phyloP scores from a whole-genome alignment of 108 stramenopile species.

The Discostella pseudostelligera region DNA sequence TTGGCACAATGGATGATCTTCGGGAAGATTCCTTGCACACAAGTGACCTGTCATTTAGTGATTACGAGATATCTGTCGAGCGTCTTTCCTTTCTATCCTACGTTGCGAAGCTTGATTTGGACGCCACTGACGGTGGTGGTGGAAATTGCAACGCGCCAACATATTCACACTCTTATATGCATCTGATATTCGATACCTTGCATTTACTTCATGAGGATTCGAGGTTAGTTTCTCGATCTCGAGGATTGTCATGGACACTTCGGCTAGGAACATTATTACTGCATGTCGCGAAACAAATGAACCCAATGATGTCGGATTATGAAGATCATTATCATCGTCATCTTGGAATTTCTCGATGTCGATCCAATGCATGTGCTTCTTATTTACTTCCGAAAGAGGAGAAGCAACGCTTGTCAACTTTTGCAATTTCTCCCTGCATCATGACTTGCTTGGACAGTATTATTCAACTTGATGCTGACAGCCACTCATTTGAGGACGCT shows the following conservation, averaged over 20 bases:
- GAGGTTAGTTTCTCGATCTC: conserved; percentile 49
- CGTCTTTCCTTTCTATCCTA: conserved; percentile 20
- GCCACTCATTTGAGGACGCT: conserved; percentile 16
- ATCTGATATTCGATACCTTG: conserved; percentile 62
- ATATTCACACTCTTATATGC: conserved; percentile 15
- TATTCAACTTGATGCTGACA: conserved; percentile 14
- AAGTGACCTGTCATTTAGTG: neutral
- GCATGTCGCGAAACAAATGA: conserved; percentile 25
- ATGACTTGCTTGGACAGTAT: conserved; percentile 45
- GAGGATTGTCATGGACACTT: conserved; percentile 25
- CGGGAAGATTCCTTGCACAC: neutral
- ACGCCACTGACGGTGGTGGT: neutral
- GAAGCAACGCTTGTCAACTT: conserved; percentile 19
- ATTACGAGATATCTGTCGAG: conserved; percentile 8
- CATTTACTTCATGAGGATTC: conserved; percentile 77
- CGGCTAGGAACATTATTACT: conserved; percentile 35
- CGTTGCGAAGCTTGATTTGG: neutral
- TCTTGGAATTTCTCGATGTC: conserved; percentile 31
- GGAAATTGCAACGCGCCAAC: neutral
- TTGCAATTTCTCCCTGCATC: conserved; percentile 36
- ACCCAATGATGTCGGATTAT: conserved; percentile 47
- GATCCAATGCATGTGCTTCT: conserved; percentile 18
- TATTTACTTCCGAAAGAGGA: neutral
- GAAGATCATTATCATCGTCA: conserved; percentile 54
- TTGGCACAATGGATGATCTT: conserved; percentile 11